Evolutionary conservation across 2,329 filamentous ascomycete species (phyloP).

Genomic region (Fusarium sp.): DNA sequence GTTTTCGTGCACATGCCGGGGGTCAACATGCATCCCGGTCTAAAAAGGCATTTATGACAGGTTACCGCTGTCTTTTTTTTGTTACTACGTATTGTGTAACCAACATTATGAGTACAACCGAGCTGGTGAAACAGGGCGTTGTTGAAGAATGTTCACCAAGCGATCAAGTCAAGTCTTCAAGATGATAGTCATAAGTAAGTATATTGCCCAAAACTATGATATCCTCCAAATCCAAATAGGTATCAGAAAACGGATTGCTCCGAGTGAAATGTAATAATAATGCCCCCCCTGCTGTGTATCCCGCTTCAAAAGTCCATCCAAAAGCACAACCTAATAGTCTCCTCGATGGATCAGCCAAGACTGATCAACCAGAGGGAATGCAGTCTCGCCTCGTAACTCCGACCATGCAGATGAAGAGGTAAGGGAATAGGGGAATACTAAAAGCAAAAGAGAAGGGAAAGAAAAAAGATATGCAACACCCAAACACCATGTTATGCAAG

Average conservation of each 20-base stretch:
- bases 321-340: constrained; percentile 20
- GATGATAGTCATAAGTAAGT: constrained; percentile 14
- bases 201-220: neutral
- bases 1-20: neutral
- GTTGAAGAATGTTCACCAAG: neutral
- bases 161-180: neutral
- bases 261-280: constrained; percentile 30
- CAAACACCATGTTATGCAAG: constrained; percentile 41
- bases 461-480: constrained; percentile 22
- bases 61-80: neutral
- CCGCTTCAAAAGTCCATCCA: constrained; percentile 17
- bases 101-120: neutral
- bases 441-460: constrained; percentile 8
- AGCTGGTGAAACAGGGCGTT: neutral
- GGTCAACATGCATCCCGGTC: neutral
- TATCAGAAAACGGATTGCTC: constrained; percentile 40
- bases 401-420: constrained; percentile 30
- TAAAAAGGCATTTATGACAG: neutral
- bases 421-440: neutral
- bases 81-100: neutral
- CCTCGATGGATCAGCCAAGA: constrained; percentile 34
- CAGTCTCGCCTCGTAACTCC: constrained; percentile 34
- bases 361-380: constrained; percentile 24
- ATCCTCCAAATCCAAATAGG: constrained; percentile 35
- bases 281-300: constrained; percentile 9